Evolutionary conservation across 306 rosid genomes (phyloP).

Genomic region (Adenanthera pavonina): DNA sequence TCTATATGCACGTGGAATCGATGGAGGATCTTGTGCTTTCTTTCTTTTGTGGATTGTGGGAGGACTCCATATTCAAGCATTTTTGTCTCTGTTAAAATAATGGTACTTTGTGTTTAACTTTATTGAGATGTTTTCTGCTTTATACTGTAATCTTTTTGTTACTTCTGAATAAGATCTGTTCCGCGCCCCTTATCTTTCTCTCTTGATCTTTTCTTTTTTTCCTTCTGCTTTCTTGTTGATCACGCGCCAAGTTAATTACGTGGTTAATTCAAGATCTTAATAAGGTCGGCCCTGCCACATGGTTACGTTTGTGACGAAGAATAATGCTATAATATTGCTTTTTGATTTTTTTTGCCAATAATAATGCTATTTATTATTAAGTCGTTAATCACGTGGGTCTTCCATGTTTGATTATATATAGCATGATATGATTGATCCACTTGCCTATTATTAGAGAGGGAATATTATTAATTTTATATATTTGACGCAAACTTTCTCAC

Average conservation of each 20-base stretch:
- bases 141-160: not conserved
- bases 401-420: not conserved
- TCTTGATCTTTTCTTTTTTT: not conserved
- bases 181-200: not conserved
- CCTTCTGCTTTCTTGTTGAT: not conserved
- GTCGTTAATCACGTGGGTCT: constrained; percentile 1
- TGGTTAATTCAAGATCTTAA: not conserved
- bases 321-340: no score
- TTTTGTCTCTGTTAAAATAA: not conserved
- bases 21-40: not conserved
- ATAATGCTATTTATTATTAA: no score
- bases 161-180: not conserved
- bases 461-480: not conserved
- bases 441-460: not conserved
- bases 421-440: not conserved
- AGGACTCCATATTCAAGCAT: not conserved
- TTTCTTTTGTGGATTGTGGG: not conserved
- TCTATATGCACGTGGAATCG: not conserved
- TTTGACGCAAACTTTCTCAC: not conserved
- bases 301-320: not conserved
- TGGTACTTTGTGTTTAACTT: not conserved
- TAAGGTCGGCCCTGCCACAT: not conserved
- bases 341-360: no score
- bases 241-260: not conserved
- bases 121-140: not conserved